phyloP scores from a whole-genome alignment of 2,329 filamentous ascomycete species.

The Chlorencoelia australis region DNA sequence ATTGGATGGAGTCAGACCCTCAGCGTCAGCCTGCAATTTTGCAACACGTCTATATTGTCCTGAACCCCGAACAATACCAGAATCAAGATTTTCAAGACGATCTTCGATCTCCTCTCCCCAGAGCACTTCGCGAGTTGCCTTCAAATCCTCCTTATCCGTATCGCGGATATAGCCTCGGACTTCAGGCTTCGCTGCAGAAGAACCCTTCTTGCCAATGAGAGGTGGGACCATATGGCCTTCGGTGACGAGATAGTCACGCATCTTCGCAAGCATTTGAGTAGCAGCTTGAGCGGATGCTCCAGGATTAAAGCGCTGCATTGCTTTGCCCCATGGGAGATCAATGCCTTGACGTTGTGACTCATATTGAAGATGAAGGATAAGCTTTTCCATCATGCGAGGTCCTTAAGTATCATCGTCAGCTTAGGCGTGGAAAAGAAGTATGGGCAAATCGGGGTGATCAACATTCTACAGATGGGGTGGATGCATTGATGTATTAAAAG shows the following conservation, averaged over 20 bases:
- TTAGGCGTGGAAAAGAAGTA: no score
- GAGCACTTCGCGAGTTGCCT: slow-evolving; percentile 7
- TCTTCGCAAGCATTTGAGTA: slow-evolving; percentile 18
- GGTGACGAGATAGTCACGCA: slow-evolving; percentile 15
- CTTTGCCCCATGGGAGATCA: slow-evolving; percentile 19
- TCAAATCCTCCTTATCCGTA: slow-evolving; percentile 3
- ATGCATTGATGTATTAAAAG: not conserved
- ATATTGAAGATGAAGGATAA: slow-evolving; percentile 33
- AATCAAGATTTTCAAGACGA: slow-evolving; percentile 12
- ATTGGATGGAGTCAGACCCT: no score
- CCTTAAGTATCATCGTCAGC: slow-evolving; percentile 24
- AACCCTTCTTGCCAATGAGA: slow-evolving; percentile 12
- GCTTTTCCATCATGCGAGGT: slow-evolving; percentile 37
- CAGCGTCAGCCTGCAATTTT: no score
- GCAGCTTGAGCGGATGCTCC: slow-evolving; percentile 17
- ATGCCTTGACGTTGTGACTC: slow-evolving; percentile 24
- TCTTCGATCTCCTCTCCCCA: slow-evolving; percentile 19
- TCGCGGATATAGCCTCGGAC: slow-evolving; percentile 22
- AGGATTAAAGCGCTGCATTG: slow-evolving; percentile 20
- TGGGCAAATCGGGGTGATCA: not conserved
- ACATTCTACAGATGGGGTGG: not conserved
- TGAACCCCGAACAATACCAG: slow-evolving; percentile 19
- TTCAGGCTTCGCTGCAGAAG: slow-evolving; percentile 1
- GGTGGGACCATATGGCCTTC: slow-evolving; percentile 27
- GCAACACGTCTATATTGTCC: slow-evolving; percentile 18